Evolutionary conservation across 163 green algal genomes (phyloP).

Genomic region (Coccomyxa subellipsoidea): DNA sequence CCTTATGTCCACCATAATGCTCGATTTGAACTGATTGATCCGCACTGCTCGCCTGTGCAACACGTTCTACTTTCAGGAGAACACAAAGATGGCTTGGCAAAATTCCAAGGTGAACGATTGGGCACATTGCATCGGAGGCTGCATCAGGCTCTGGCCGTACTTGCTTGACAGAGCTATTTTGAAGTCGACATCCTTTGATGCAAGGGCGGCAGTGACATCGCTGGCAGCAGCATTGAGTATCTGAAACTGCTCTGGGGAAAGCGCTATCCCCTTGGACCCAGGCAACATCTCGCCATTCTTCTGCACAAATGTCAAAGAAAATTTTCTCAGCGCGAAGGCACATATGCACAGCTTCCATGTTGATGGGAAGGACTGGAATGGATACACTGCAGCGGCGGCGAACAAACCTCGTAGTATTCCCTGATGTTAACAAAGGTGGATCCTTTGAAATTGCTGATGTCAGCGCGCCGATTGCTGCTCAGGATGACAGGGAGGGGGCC

Average conservation of each 20-base stretch:
- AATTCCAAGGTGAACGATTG: neutral
- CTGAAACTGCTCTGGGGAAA: conserved; percentile 50
- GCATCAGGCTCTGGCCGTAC: conserved; percentile 22
- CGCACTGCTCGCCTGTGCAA: conserved; percentile 26
- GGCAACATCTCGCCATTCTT: conserved; percentile 51
- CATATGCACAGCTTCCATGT: neutral
- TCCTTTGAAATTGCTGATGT: conserved; percentile 35
- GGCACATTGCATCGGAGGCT: neutral
- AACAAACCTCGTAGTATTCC: conserved; percentile 33
- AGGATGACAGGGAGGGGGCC: conserved; percentile 27
- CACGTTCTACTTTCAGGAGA: neutral
- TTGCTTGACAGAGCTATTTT: conserved; percentile 42
- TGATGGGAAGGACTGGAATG: neutral
- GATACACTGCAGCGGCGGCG: neutral
- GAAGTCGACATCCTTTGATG: conserved; percentile 32
- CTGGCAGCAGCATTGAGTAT: conserved; percentile 16
- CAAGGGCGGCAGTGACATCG: conserved; percentile 35
- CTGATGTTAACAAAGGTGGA: conserved; percentile 27
- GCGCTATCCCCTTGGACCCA: conserved; percentile 66
- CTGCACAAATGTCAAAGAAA: conserved; percentile 14
- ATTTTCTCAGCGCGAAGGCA: neutral
- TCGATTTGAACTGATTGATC: conserved; percentile 33
- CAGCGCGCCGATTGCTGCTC: conserved; percentile 22
- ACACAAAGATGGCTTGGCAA: neutral
- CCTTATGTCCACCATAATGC: conserved; percentile 22